Percentiles rank a stretch among this genome's conserved stretches.
Evolutionary conservation across 169 alveolate species (phyloP).

Genomic region (Theileria orientalis): DNA sequence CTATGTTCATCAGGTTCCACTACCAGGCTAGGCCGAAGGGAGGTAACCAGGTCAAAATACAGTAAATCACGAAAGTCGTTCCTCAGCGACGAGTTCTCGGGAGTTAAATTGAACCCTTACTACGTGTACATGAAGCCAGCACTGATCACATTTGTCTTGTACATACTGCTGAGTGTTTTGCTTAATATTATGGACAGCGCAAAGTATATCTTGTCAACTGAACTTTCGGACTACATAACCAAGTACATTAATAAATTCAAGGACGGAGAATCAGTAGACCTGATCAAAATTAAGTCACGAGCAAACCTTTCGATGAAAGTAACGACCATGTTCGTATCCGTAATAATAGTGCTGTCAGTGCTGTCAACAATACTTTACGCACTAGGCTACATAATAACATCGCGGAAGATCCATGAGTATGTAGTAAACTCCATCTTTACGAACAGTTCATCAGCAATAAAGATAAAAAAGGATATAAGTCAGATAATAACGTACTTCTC

Average conservation of each 20-base stretch:
- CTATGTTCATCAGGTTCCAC: not conserved
- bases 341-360: slow-evolving; percentile 8
- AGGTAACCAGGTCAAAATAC: slow-evolving; percentile 6
- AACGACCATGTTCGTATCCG: not conserved
- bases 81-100: not conserved
- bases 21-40: slow-evolving; percentile 16
- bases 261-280: not conserved
- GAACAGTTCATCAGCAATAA: slow-evolving; percentile 8
- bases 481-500: slow-evolving; percentile 31
- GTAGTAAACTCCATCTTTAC: slow-evolving; percentile 35
- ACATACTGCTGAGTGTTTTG: not conserved
- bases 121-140: not conserved
- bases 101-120: slow-evolving; percentile 14
- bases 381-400: slow-evolving; percentile 16
- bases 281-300: not conserved
- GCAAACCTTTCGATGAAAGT: not conserved
- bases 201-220: slow-evolving; percentile 11
- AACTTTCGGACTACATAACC: slow-evolving; percentile 8
- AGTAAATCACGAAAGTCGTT: not conserved
- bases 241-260: not conserved
- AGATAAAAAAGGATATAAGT: slow-evolving; percentile 15
- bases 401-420: slow-evolving; percentile 45
- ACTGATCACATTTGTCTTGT: not conserved
- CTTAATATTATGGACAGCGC: slow-evolving; percentile 2
- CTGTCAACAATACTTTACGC: not conserved